Conservation (phyloP, 495 filamentous ascomycete species). For the Penicillium manginii region DNA sequence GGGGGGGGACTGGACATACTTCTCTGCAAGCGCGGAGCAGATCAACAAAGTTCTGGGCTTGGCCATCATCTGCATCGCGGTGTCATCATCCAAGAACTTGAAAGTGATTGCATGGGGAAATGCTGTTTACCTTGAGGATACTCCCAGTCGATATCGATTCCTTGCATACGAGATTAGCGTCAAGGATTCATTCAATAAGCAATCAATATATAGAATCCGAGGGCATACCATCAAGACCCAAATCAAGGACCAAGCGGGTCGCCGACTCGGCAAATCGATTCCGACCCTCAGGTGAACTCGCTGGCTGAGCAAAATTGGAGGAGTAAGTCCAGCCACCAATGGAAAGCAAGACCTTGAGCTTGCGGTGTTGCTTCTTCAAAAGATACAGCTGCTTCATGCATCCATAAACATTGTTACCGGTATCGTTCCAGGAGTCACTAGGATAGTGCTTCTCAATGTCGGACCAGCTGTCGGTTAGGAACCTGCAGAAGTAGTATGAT, state of each 20-base stretch:
- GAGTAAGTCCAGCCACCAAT: conserved; percentile 98
- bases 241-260: conserved; percentile 68
- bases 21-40: conserved; percentile 68
- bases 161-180: conserved; percentile 23
- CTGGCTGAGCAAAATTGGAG: conserved; percentile 76
- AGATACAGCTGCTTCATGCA: conserved; percentile 94
- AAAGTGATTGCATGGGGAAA: neutral
- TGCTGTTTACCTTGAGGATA: conserved; percentile 43
- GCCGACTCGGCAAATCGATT: conserved; percentile 72
- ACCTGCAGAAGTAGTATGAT: conserved; percentile 38
- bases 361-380: conserved; percentile 83
- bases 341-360: conserved; percentile 88
- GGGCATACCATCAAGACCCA: conserved; percentile 60
- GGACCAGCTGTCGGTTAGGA: conserved; percentile 82
- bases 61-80: conserved; percentile 43
- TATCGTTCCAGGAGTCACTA: conserved; percentile 50
- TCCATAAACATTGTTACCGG: conserved; percentile 50
- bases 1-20: conserved; percentile 27
- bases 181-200: neutral
- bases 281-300: conserved; percentile 64
- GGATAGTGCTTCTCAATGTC: conserved; percentile 85
- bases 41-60: conserved; percentile 72
- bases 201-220: neutral
- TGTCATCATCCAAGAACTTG: neutral
- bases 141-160: conserved; percentile 70